A percentile compares a stretch with the other conserved stretches of the same genome.
phyloP scores from a whole-genome alignment of 306 rosid species.

The Vicia villosa region DNA sequence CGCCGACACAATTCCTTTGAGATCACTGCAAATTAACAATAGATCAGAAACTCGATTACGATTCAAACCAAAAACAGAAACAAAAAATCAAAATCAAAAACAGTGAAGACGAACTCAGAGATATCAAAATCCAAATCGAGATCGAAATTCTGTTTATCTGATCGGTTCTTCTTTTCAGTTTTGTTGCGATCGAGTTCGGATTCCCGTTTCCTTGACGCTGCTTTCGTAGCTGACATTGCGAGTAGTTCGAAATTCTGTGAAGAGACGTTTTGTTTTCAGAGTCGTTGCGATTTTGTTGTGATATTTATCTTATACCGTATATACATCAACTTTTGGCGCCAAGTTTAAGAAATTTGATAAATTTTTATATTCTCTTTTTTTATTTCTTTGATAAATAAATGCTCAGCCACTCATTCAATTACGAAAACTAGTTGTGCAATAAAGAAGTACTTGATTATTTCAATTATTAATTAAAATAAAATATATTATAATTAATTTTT shows the following conservation, averaged over 20 bases:
- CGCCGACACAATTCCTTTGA: slow-evolving; percentile 84
- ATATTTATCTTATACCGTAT: not conserved
- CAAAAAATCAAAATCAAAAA: not conserved
- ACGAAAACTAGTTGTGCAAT: too few species aligned
- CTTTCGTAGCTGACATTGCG: slow-evolving; percentile 63
- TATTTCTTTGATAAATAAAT: too few species aligned
- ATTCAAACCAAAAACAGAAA: not conserved
- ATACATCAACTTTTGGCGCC: too few species aligned
- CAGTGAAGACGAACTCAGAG: slow-evolving; percentile 56
- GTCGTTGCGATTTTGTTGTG: not conserved
- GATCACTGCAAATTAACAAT: slow-evolving; percentile 56
- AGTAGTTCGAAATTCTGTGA: slow-evolving; percentile 35
- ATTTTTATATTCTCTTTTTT: too few species aligned
- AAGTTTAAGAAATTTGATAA: too few species aligned
- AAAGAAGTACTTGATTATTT: too few species aligned
- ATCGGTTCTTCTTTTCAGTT: slow-evolving; percentile 54
- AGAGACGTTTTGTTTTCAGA: slow-evolving; percentile 5
- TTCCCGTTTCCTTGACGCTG: slow-evolving; percentile 53
- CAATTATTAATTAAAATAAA: too few species aligned
- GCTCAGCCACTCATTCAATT: too few species aligned
- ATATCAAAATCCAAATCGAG: slow-evolving; percentile 70
- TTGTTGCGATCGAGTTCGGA: slow-evolving; percentile 50
- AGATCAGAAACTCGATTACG: not conserved
- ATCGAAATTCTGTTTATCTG: slow-evolving; percentile 39
- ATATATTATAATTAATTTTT: too few species aligned